Conservation (phyloP, 2,329 filamentous ascomycete species). For the Mycosphaerella arachidis region DNA sequence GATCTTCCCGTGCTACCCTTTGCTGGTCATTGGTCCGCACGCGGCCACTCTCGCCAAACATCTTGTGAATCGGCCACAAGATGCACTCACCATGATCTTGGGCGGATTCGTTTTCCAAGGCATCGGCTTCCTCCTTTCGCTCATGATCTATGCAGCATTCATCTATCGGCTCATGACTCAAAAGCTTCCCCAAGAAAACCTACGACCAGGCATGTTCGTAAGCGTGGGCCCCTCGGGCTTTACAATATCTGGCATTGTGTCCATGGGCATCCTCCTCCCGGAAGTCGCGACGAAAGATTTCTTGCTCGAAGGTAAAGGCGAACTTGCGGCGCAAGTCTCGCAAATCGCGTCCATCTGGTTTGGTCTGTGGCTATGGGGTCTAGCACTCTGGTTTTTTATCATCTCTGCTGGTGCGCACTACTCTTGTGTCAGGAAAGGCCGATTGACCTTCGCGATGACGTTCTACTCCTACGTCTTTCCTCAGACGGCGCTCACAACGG, state of each 20-base stretch:
- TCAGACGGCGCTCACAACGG: conserved; percentile 59
- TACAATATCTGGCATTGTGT: conserved; percentile 58
- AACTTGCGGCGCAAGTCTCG: conserved; percentile 52
- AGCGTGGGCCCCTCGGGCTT: conserved; percentile 72
- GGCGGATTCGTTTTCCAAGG: conserved; percentile 59
- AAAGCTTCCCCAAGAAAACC: conserved; percentile 70
- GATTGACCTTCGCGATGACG: conserved; percentile 74
- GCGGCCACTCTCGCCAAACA: conserved; percentile 56
- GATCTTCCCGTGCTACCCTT: conserved; percentile 81
- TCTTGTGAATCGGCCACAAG: conserved; percentile 34
- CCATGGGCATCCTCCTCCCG: conserved; percentile 52
- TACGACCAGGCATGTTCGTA: conserved; percentile 81
- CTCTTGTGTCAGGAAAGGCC: conserved; percentile 58
- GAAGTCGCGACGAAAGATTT: conserved; percentile 49
- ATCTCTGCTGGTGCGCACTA: conserved; percentile 72
- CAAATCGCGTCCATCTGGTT: conserved; percentile 57
- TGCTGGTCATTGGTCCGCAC: conserved; percentile 71
- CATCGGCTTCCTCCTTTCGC: conserved; percentile 59
- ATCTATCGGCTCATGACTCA: conserved; percentile 85
- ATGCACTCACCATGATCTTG: conserved; percentile 53
- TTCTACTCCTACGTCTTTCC: conserved; percentile 83
- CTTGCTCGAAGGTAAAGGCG: conserved; percentile 50
- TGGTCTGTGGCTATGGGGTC: conserved; percentile 74
- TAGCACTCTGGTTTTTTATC: conserved; percentile 82
- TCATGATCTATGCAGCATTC: conserved; percentile 81